Conservation (phyloP, 805 yeast genomes). For the Suhomyces vadensis region DNA sequence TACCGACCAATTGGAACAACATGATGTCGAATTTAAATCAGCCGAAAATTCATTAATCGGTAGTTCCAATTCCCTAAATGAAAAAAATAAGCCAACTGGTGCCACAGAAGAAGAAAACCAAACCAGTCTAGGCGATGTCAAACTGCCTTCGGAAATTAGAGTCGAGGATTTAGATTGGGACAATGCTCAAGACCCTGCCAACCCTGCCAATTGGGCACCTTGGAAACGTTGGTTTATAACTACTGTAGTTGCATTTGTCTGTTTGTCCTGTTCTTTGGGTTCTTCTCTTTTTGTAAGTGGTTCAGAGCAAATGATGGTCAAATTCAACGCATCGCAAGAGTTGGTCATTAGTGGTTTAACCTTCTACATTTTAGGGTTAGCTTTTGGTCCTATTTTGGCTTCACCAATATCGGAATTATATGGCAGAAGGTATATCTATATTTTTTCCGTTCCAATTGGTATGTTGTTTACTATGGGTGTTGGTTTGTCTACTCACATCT, state of each 20-base stretch:
- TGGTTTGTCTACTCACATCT: slow-evolving; percentile 62
- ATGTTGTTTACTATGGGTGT: slow-evolving; percentile 76
- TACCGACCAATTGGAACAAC: neutral
- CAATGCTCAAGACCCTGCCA: slow-evolving; percentile 56
- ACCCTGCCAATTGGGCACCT: slow-evolving; percentile 69
- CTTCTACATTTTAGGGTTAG: slow-evolving; percentile 68
- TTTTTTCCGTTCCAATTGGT: slow-evolving; percentile 59
- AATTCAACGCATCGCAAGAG: slow-evolving; percentile 58
- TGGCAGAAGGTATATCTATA: slow-evolving; percentile 65
- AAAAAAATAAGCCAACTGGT: slow-evolving; percentile 18
- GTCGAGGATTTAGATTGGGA: slow-evolving; percentile 53
- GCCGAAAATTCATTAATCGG: too few relatives aligned
- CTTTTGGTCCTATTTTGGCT: slow-evolving; percentile 67
- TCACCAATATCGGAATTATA: slow-evolving; percentile 73
- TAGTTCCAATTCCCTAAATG: too few relatives aligned
- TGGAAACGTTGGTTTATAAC: slow-evolving; percentile 67
- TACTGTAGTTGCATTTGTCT: slow-evolving; percentile 60
- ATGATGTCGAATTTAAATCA: slow-evolving; percentile 15
- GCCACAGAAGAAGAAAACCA: slow-evolving; percentile 18
- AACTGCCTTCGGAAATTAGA: slow-evolving; percentile 14
- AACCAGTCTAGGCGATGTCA: neutral
- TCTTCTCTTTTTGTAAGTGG: slow-evolving; percentile 72
- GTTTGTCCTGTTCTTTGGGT: slow-evolving; percentile 73
- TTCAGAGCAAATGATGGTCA: slow-evolving; percentile 50
- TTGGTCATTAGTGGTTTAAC: slow-evolving; percentile 68